Evolutionary conservation across 2,329 filamentous ascomycete genomes (phyloP).

Genomic region (Colletotrichum chrysophilum): DNA sequence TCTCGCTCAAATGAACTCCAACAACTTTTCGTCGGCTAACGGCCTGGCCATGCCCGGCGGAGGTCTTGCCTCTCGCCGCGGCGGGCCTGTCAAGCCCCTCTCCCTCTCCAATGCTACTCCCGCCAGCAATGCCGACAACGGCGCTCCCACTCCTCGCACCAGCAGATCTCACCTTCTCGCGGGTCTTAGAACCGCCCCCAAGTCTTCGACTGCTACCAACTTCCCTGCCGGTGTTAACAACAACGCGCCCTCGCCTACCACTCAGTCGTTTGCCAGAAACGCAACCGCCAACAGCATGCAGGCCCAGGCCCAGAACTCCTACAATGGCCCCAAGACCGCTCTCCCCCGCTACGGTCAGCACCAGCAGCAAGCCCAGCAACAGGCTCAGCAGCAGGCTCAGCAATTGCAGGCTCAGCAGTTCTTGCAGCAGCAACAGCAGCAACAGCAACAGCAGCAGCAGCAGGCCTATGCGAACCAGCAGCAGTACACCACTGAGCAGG

Average conservation of each 20-base stretch:
- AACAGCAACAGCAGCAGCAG: conserved; percentile 34
- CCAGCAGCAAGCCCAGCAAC: conserved; percentile 26
- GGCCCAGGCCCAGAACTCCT: conserved; percentile 46
- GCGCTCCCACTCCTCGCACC: conserved; percentile 83
- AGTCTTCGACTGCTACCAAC: conserved; percentile 75
- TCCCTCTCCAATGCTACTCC: conserved; percentile 77
- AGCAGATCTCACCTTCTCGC: conserved; percentile 94
- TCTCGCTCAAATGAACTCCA: conserved; percentile 99
- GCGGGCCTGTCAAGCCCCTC: conserved; percentile 89
- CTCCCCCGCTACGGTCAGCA: conserved; percentile 52
- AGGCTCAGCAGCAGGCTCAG: conserved; percentile 15
- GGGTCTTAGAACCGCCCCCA: conserved; percentile 90
- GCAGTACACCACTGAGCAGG: conserved; percentile 78
- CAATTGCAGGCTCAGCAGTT: conserved; percentile 19
- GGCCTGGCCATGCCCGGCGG: conserved; percentile 78
- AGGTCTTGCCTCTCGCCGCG: conserved; percentile 83
- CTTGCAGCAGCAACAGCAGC: conserved; percentile 33
- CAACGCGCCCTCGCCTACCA: conserved; percentile 43
- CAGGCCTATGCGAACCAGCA: conserved; percentile 43
- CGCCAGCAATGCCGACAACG: conserved; percentile 70
- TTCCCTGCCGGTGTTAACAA: conserved; percentile 69
- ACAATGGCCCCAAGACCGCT: conserved; percentile 62
- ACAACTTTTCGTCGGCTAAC: conserved; percentile 73
- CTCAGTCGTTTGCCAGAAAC: conserved; percentile 49
- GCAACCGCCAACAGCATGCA: conserved; percentile 51